Evolutionary conservation across 2,329 filamentous ascomycete genomes (phyloP).

Genomic region (Daldinia eschscholtzii): DNA sequence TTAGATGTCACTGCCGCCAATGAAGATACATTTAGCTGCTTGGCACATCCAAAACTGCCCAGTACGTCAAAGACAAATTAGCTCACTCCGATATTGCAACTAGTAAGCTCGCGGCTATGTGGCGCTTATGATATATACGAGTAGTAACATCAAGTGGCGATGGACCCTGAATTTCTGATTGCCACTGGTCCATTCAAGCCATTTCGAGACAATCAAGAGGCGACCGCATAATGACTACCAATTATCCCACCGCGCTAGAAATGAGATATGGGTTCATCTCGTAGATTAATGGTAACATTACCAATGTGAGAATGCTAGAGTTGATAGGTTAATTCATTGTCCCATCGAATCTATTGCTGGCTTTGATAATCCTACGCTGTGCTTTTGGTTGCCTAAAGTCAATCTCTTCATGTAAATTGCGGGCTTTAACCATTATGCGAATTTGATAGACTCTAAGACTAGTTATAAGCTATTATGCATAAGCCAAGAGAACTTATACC

Average conservation of each 20-base stretch:
- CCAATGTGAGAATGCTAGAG: not conserved
- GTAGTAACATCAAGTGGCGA: slow-evolving; percentile 10
- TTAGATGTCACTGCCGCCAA: not conserved
- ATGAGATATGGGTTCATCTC: slow-evolving; percentile 27
- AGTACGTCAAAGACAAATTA: slow-evolving; percentile 9
- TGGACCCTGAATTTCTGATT: slow-evolving; percentile 23
- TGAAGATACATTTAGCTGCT: not conserved
- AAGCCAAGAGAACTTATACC: slow-evolving; percentile 18
- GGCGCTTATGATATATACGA: slow-evolving; percentile 29
- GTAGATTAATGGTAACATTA: slow-evolving; percentile 34
- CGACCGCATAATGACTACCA: slow-evolving; percentile 2
- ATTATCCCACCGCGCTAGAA: slow-evolving; percentile 37
- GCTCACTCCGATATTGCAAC: slow-evolving; percentile 7
- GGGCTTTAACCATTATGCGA: slow-evolving; percentile 27
- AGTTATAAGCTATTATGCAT: slow-evolving; percentile 18
- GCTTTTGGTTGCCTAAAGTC: slow-evolving; percentile 35
- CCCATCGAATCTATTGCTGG: slow-evolving; percentile 12
- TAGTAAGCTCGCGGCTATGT: slow-evolving; percentile 23
- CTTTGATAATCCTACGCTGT: slow-evolving; percentile 13
- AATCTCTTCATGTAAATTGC: slow-evolving; percentile 36
- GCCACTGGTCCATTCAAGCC: slow-evolving; percentile 12
- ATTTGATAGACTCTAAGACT: slow-evolving; percentile 9
- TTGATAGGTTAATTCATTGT: slow-evolving; percentile 22
- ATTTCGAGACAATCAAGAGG: slow-evolving; percentile 18
- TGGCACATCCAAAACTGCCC: not conserved